Percentiles rank a stretch among this genome's conserved stretches.
These are phyloP conservation scores for Phalaenopsis equestris DNA, from an alignment of 106 monocot genomes.

Conservation along the genomic window DNA sequence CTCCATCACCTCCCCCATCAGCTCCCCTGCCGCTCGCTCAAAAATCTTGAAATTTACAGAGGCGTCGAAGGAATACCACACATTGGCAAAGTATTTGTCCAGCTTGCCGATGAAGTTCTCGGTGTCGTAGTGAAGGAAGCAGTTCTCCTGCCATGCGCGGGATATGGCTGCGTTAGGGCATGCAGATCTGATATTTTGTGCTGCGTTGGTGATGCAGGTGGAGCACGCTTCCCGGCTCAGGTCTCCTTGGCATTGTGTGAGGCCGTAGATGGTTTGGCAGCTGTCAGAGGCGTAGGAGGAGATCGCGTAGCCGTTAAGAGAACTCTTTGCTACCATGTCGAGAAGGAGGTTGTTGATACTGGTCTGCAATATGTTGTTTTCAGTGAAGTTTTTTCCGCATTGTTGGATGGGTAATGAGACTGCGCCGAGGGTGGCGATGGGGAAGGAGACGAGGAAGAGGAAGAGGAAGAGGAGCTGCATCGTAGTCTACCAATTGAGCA, in stretches of 20 bases:
- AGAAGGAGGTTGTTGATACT: conserved; percentile 29
- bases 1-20: conserved; percentile 19
- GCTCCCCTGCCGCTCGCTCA: conserved; percentile 12
- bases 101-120: conserved; percentile 22
- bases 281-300: conserved; percentile 6
- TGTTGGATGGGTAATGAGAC: not conserved
- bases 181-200: conserved; percentile 12
- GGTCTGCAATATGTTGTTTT: not conserved
- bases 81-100: conserved; percentile 20
- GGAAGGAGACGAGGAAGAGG: not conserved
- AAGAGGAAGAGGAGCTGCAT: not conserved
- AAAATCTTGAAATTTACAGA: conserved; percentile 24
- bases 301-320: conserved; percentile 22
- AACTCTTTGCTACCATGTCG: conserved; percentile 19
- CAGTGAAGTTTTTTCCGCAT: conserved; percentile 19
- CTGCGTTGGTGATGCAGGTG: conserved; percentile 26
- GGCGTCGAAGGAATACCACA: conserved; percentile 18
- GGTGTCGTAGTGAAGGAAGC: conserved; percentile 42
- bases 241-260: conserved; percentile 41
- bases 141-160: conserved; percentile 44
- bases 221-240: conserved; percentile 26
- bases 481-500: no score
- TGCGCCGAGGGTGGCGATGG: conserved; percentile 11
- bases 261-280: conserved; percentile 17
- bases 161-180: conserved; percentile 29